phyloP scores from a whole-genome alignment of 2,329 filamentous ascomycete species.

The Huntiella savannae region DNA sequence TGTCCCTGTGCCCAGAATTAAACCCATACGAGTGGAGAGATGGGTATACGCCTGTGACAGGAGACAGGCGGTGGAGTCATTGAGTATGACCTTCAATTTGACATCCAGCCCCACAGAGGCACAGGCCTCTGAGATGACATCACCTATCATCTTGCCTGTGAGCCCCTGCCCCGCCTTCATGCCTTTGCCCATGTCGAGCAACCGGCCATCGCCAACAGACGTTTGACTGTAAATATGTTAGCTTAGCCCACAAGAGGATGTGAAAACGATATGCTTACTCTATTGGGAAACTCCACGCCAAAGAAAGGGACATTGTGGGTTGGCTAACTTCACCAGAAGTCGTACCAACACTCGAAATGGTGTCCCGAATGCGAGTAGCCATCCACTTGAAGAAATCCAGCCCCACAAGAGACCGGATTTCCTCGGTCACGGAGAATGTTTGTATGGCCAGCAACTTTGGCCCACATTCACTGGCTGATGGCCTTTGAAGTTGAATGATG shows the following conservation, averaged over 20 bases:
- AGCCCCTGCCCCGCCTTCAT: conserved; percentile 40
- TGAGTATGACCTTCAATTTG: conserved; percentile 40
- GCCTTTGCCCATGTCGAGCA: conserved; percentile 47
- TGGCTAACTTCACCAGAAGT: conserved; percentile 19
- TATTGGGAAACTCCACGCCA: conserved; percentile 53
- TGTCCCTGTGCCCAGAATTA: conserved; percentile 48
- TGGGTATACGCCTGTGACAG: conserved; percentile 43
- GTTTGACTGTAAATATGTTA: conserved; percentile 33
- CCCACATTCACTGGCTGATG: conserved; percentile 15
- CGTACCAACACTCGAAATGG: conserved; percentile 21
- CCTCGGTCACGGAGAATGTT: conserved; percentile 35
- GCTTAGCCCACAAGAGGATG: conserved; percentile 3
- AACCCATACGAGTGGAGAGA: conserved; percentile 38
- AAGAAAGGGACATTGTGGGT: conserved; percentile 30
- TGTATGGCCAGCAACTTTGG: conserved; percentile 18
- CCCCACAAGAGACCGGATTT: conserved; percentile 37
- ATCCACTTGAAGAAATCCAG: conserved; percentile 50
- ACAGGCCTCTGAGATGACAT: conserved; percentile 37
- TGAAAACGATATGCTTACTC: conserved; percentile 29
- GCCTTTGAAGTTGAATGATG: conserved; percentile 36
- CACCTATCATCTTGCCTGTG: conserved; percentile 38
- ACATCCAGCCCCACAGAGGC: conserved; percentile 30
- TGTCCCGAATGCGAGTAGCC: conserved; percentile 38
- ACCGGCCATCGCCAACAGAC: conserved; percentile 37
- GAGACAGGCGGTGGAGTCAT: conserved; percentile 48